Evolutionary conservation across 441 rosid species (phyloP).

Genomic region (Populus trichocarpa): DNA sequence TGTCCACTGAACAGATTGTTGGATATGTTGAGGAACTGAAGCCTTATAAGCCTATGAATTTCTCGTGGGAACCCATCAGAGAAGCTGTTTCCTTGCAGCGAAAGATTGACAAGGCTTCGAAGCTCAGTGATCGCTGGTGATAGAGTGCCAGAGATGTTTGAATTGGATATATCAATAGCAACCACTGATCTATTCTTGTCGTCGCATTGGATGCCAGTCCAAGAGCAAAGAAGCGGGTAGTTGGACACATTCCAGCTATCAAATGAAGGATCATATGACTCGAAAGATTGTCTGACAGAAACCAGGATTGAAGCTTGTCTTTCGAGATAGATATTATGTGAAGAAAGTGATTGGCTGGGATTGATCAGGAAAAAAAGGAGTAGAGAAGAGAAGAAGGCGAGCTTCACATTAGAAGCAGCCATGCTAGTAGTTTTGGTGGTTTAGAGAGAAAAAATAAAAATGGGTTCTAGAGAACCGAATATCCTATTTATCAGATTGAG

Average conservation of each 20-base stretch:
- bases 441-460: not conserved
- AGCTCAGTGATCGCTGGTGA: conserved; percentile 53
- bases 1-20: conserved; percentile 56
- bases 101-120: conserved; percentile 40
- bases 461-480: conserved; percentile 5
- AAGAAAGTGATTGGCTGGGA: conserved; percentile 28
- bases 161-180: conserved; percentile 51
- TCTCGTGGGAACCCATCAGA: conserved; percentile 43
- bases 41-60: conserved; percentile 44
- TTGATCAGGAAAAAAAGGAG: conserved; percentile 19
- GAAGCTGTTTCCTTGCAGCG: conserved; percentile 54
- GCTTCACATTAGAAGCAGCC: conserved; percentile 25
- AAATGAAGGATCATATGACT: conserved; percentile 47
- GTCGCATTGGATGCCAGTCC: conserved; percentile 67
- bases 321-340: conserved; percentile 35
- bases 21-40: conserved; percentile 62
- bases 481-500: conserved; percentile 11
- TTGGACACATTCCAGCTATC: conserved; percentile 55
- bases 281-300: conserved; percentile 55
- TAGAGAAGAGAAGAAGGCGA: conserved; percentile 26
- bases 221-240: conserved; percentile 56
- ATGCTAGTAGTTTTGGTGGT: conserved; percentile 11
- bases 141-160: conserved; percentile 60
- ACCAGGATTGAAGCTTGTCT: conserved; percentile 58
- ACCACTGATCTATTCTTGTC: conserved; percentile 39